Evolutionary conservation across 23 red algal genomes (phyloP), one percentile per base, ranked within the genome.

Genomic region (Gracilariopsis chorda): DNA sequence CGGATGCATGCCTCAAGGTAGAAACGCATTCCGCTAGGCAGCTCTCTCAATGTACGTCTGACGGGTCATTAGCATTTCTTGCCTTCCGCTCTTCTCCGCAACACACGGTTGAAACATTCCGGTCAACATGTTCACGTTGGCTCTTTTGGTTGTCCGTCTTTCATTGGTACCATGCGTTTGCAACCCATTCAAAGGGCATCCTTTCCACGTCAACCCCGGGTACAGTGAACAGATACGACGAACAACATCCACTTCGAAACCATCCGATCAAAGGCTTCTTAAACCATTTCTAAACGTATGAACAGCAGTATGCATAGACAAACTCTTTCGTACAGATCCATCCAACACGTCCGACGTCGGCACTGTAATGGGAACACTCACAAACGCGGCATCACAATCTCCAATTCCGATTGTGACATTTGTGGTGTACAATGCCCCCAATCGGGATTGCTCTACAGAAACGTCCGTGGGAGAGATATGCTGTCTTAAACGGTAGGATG

Each of bases 371-470:
- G 63, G 63, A 13, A 25, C 14, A 25, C 28, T 70, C 17, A 55
- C 49, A n/a, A n/a, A 55, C 49, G 49, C 49, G 16, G 16, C n/a
- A 16, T 55, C 49, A 55, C 49, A 55, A 55, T 16, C 49, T 55
- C 49, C 49, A 14, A n/a, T 55, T 8, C 76, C 76, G 35, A 56
- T 80, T 8, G 80, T 84, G 19, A 84, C 80, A 13, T 84, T 84
- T 20, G 56, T 84, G 9, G 23, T 84, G 20, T 84, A 84, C 80
- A 68, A 84, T 37, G 34, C 67, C 32, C 80, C 80, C 8, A 84
- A 84, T 46, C 52, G 80, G n/a, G 80, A 84, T 42, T 84, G 80
- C 25, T 27, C 17, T 28, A 57, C 80, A 0, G 58, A 64, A 24
- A 27, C 58, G 13, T 68, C 28, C 25, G 56, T 17, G 25, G 80